Conservation (phyloP, 1,284 basidiomycete species). For the Malassezia caprae region DNA sequence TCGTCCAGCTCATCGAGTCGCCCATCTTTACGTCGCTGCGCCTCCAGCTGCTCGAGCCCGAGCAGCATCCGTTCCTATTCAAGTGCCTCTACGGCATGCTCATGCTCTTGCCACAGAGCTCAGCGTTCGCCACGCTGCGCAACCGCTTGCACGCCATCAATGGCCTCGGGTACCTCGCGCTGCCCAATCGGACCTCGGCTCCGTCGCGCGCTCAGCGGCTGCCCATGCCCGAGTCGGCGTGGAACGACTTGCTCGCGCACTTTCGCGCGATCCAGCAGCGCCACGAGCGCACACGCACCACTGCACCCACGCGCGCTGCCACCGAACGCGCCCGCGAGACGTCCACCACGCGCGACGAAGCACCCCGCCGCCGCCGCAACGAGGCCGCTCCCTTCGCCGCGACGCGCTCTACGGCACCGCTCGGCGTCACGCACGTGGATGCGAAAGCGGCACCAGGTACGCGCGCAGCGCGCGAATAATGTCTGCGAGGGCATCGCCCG, state of each 20-base stretch:
- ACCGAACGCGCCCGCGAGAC: constrained; percentile 1
- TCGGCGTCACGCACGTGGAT: background rate
- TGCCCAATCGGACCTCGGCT: constrained; percentile 53
- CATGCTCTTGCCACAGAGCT: constrained; percentile 94
- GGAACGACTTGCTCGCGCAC: constrained; percentile 40
- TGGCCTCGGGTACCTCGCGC: constrained; percentile 73
- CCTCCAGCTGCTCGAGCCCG: constrained; percentile 89
- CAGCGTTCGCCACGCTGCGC: constrained; percentile 85
- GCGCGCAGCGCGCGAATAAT: constrained; percentile 31
- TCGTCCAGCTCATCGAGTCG: constrained; percentile 94
- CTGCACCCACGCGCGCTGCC: constrained; percentile 13
- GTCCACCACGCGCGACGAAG: background rate
- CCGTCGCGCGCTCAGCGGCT: constrained; percentile 7
- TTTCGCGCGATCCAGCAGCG: constrained; percentile 40
- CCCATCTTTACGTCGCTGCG: constrained; percentile 98
- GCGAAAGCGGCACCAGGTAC: constrained; percentile 24
- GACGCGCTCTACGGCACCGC: background rate
- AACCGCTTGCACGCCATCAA: constrained; percentile 91
- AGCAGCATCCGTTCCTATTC: constrained; percentile 88
- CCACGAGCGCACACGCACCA: constrained; percentile 27
- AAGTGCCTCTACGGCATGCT: constrained; percentile 94
- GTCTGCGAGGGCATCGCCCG: constrained; percentile 19
- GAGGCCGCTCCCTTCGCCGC: background rate
- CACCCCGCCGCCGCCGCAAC: background rate
- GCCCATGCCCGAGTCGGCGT: constrained; percentile 27